These are phyloP conservation scores for Vanrija pseudolonga DNA, from an alignment of 1,284 basidiomycete species.

Conservation along the genomic window DNA sequence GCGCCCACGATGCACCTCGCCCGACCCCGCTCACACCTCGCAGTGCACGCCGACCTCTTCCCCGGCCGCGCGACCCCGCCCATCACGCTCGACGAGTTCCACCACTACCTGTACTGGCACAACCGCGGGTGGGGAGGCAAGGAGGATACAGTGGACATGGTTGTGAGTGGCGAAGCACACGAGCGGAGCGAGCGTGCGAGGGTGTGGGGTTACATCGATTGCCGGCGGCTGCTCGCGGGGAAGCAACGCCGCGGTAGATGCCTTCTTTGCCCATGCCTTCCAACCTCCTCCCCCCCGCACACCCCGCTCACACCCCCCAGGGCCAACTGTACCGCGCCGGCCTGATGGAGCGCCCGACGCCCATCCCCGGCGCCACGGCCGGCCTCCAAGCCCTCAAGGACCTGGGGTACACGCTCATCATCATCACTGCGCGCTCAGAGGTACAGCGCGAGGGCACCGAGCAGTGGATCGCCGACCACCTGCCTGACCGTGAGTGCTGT, in stretches of 20 bases:
- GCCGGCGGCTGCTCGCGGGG: too few relatives aligned
- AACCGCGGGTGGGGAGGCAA: conserved; percentile 68
- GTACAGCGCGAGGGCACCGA: conserved; percentile 60
- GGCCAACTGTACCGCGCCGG: conserved; percentile 27
- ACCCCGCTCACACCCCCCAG: conserved; percentile 3
- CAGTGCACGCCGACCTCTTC: conserved; percentile 62
- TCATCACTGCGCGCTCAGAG: conserved; percentile 68
- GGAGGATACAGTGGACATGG: conserved; percentile 43
- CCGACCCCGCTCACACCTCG: background rate
- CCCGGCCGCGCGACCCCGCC: conserved; percentile 55
- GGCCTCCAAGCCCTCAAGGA: conserved; percentile 58
- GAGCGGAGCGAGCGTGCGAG: too few relatives aligned
- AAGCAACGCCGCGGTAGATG: too few relatives aligned
- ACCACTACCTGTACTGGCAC: conserved; percentile 62
- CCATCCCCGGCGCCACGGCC: conserved; percentile 64
- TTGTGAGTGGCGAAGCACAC: conserved; percentile 22
- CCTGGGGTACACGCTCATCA: conserved; percentile 61
- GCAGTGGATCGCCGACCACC: conserved; percentile 64
- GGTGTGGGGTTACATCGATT: too few relatives aligned
- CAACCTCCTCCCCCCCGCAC: background rate
- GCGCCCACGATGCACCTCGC: background rate
- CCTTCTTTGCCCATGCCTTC: too few relatives aligned
- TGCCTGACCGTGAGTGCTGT: conserved; percentile 55
- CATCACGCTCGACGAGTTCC: conserved; percentile 58
- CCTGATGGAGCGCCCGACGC: conserved; percentile 49